Evolutionary conservation across 2,329 filamentous ascomycete species (phyloP), one percentile per base, ranked within the genome.

Genomic region (Bimuria novae-zelandiae): DNA sequence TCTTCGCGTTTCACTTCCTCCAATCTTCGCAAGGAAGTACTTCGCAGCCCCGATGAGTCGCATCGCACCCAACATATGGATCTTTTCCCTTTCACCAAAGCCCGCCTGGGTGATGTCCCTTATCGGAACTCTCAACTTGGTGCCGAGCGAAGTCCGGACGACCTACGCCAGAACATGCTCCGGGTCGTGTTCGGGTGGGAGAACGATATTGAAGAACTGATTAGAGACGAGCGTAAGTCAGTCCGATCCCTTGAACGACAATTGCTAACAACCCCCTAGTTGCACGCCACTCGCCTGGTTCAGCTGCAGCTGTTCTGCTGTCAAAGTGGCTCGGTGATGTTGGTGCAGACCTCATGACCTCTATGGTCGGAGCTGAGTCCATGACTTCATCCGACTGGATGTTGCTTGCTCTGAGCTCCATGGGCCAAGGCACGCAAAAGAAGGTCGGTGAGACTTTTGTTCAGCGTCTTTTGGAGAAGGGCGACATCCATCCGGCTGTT

Each of bases 321-420:
- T 83, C 90, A 1, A 96, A 95, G 73, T 99, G 94, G 94, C 83
- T 99, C 0, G 92, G 92, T 12, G 89, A 96, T 56, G 85, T 90
- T 32, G 87, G 91, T 54, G 83, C 88, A 0, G 91, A 96, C 64
- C 82, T 91, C 35, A 89, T 96, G 83, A 83, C 86, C 10, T 85
- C 89, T 2, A 89, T 88, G 78, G 77, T 86, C 32, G 78, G 85
- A 37, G 89, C 91, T 0, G 86, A 93, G 61, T 88, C 90, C n/a
- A 92, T 94, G 83, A 93, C 91, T 8, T 91, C 89, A 2, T 90
- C 90, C 0, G 94, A 97, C 74, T 99, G 94, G 94, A 97, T 99
- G 91, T 77, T 97, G 53, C 79, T 99, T 30, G 93, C 94, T 10
- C 76, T 99, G 46, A 96, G 90, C 68, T 89, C 90, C 35, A 95